Conservation (phyloP, 1,284 basidiomycete species). For the Rhodotorula sp. region DNA sequence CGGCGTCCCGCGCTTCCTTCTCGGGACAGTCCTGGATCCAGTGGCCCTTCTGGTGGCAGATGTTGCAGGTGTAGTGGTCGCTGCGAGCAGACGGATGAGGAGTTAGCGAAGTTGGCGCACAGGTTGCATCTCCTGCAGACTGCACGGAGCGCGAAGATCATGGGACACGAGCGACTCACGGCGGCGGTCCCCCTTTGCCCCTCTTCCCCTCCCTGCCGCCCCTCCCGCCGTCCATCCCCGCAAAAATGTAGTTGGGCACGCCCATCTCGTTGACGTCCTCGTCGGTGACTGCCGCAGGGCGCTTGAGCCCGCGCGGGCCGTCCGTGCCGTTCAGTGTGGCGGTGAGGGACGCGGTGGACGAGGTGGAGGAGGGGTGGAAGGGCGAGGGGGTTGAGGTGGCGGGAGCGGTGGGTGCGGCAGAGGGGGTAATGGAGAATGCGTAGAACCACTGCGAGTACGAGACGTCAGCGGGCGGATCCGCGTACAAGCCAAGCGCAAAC, state of each 20-base stretch:
- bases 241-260: slow-evolving; percentile 46
- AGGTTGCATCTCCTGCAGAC: no score
- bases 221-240: slow-evolving; percentile 12
- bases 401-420: slow-evolving; percentile 57
- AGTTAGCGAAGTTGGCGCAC: background rate
- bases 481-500: background rate
- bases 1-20: slow-evolving; percentile 36
- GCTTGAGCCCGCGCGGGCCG: slow-evolving; percentile 39
- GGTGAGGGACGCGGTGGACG: slow-evolving; percentile 10
- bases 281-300: slow-evolving; percentile 21
- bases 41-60: slow-evolving; percentile 57
- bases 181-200: slow-evolving; percentile 39
- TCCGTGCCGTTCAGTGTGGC: slow-evolving; percentile 8
- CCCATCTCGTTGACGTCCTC: slow-evolving; percentile 42
- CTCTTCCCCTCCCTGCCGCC: slow-evolving; percentile 16
- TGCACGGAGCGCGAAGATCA: no score
- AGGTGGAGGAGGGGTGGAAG: slow-evolving; percentile 55
- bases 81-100: background rate
- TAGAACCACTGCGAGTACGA: slow-evolving; percentile 67
- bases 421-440: slow-evolving; percentile 66
- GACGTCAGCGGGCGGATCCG: background rate
- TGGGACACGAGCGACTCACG: slow-evolving; percentile 17
- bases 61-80: slow-evolving; percentile 43
- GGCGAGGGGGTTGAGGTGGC: slow-evolving; percentile 72
- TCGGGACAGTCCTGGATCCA: slow-evolving; percentile 81